Evolutionary conservation across 1,284 basidiomycete species (phyloP).

Genomic region (Pascua sp.): DNA sequence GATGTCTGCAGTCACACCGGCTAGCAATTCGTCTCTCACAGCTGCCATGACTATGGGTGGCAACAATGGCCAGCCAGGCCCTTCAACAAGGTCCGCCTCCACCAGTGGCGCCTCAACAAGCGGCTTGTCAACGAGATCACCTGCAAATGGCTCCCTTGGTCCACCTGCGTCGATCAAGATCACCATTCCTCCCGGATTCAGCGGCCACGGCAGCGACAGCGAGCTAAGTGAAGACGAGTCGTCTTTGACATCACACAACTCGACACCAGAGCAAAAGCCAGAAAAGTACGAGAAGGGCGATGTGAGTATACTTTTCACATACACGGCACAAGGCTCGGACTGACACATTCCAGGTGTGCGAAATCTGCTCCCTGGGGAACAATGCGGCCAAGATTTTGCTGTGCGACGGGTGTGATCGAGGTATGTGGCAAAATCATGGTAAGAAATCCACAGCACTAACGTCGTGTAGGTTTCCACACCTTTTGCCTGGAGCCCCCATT

Average conservation of each 20-base stretch:
- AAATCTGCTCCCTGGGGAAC: slow-evolving; percentile 85
- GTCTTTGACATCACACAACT: slow-evolving; percentile 3
- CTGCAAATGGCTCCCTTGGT: neutral
- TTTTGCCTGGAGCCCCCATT: slow-evolving; percentile 93
- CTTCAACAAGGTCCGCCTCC: neutral
- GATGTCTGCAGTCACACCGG: neutral
- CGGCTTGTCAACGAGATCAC: no score
- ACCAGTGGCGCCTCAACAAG: neutral
- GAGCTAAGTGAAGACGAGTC: slow-evolving; percentile 42
- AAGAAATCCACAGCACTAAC: neutral
- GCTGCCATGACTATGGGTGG: slow-evolving; percentile 17
- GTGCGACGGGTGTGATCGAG: slow-evolving; percentile 95
- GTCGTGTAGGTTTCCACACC: slow-evolving; percentile 66
- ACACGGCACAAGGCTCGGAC: neutral
- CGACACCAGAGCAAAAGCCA: slow-evolving; percentile 14
- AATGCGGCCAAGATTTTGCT: slow-evolving; percentile 85
- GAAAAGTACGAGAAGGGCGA: slow-evolving; percentile 46
- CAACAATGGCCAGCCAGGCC: slow-evolving; percentile 2
- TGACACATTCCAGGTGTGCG: slow-evolving; percentile 62
- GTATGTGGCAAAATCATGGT: slow-evolving; percentile 52
- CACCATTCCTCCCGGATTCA: slow-evolving; percentile 27
- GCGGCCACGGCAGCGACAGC: slow-evolving; percentile 37
- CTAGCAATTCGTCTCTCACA: slow-evolving; percentile 1
- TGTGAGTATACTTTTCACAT: slow-evolving; percentile 25
- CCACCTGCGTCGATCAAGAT: slow-evolving; percentile 27